Conservation (phyloP, 148 eudicot genomes). For the Vaccinium myrtillus region DNA sequence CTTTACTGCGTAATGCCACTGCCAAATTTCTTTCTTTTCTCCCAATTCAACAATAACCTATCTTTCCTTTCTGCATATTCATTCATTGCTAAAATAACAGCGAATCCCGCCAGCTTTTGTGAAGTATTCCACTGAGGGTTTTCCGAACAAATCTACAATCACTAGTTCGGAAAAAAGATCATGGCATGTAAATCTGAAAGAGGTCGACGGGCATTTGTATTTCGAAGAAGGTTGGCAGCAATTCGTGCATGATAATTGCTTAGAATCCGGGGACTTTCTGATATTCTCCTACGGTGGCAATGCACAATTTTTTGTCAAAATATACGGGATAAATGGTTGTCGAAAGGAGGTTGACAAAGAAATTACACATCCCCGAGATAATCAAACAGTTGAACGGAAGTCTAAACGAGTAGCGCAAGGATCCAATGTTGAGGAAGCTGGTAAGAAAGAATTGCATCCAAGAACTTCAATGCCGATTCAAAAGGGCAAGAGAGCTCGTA, state of each 20-base stretch:
- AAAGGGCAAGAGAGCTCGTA: neutral
- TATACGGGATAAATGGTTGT: slow-evolving; percentile 19
- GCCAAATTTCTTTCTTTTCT: neutral
- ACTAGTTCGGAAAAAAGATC: neutral
- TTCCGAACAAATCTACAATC: slow-evolving; percentile 19
- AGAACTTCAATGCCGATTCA: neutral
- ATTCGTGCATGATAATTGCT: slow-evolving; percentile 18
- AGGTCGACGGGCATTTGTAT: neutral
- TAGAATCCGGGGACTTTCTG: slow-evolving; percentile 20
- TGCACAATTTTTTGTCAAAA: slow-evolving; percentile 8
- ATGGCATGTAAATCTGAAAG: slow-evolving; percentile 15
- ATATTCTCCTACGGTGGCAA: slow-evolving; percentile 14
- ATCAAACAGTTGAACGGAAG: neutral
- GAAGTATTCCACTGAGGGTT: neutral
- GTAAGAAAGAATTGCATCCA: neutral
- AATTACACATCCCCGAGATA: neutral
- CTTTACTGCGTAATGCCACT: neutral
- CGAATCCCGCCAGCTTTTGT: slow-evolving; percentile 14
- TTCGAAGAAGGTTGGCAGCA: slow-evolving; percentile 20
- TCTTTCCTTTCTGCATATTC: neutral
- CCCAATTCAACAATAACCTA: neutral
- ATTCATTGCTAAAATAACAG: slow-evolving; percentile 1
- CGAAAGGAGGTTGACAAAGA: neutral
- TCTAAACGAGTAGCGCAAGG: neutral
- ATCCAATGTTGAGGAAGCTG: neutral